phyloP scores from a whole-genome alignment of 108 stramenopile genomes.

The Fistulifera solaris region DNA sequence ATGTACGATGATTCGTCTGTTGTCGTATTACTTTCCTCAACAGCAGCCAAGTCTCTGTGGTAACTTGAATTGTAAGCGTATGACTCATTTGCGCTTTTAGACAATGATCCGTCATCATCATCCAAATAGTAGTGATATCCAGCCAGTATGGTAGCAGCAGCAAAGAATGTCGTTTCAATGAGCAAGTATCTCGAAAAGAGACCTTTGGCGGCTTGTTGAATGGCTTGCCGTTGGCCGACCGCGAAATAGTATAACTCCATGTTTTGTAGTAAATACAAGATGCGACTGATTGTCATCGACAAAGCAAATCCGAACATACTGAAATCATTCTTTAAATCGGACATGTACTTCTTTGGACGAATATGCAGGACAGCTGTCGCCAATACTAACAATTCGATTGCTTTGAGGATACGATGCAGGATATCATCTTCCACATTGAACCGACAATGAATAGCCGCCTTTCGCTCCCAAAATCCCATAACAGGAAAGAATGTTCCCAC shows the following conservation, averaged over 20 bases:
- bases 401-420: constrained; percentile 20
- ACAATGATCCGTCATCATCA: too few relatives aligned
- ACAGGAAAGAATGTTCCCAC: constrained; percentile 18
- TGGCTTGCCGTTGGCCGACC: constrained; percentile 12
- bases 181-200: not conserved
- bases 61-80: not conserved
- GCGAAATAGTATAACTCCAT: constrained; percentile 18
- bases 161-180: constrained; percentile 3
- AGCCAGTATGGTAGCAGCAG: constrained; percentile 16
- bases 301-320: constrained; percentile 22
- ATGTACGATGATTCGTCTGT: constrained; percentile 6
- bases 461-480: constrained; percentile 18
- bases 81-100: too few relatives aligned
- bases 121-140: constrained; percentile 1
- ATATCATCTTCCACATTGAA: constrained; percentile 24
- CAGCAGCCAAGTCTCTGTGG: constrained; percentile 10
- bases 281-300: constrained; percentile 1
- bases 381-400: not conserved
- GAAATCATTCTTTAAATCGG: constrained; percentile 4
- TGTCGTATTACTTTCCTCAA: not conserved
- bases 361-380: constrained; percentile 29
- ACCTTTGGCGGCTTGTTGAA: constrained; percentile 8
- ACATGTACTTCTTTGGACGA: constrained; percentile 22
- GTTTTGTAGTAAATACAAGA: constrained; percentile 7
- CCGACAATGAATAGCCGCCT: constrained; percentile 16